Percentiles rank a stretch among this genome's conserved stretches.
Evolutionary conservation across 2,329 filamentous ascomycete genomes (phyloP).

Genomic region (Penicillium sp.): DNA sequence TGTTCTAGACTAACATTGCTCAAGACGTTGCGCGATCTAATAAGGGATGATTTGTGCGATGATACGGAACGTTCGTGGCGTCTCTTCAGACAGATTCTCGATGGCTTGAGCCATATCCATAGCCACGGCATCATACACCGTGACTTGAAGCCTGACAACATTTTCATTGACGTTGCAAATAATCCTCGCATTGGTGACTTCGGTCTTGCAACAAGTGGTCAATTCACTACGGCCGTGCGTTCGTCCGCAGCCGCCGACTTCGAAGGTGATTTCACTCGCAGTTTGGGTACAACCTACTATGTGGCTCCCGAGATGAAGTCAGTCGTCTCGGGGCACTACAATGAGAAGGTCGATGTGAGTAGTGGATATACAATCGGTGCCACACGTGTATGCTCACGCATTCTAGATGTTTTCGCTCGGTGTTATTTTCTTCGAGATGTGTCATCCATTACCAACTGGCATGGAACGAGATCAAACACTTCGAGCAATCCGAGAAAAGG

Average conservation of each 20-base stretch:
- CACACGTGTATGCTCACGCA: constrained; percentile 8
- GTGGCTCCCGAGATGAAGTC: constrained; percentile 89
- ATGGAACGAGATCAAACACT: constrained; percentile 67
- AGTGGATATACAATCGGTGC: background rate
- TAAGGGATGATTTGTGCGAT: constrained; percentile 70
- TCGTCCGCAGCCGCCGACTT: constrained; percentile 37
- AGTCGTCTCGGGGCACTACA: constrained; percentile 72
- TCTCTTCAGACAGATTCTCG: constrained; percentile 83
- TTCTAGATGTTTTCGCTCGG: constrained; percentile 85
- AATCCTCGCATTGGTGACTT: constrained; percentile 97
- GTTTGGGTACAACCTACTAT: constrained; percentile 78
- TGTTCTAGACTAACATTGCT: constrained; percentile 8
- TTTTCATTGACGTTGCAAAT: constrained; percentile 87
- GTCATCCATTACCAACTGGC: constrained; percentile 58
- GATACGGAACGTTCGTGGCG: constrained; percentile 81
- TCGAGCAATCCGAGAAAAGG: constrained; percentile 63
- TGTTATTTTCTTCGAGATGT: constrained; percentile 99
- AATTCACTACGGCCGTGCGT: constrained; percentile 48
- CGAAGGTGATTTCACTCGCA: constrained; percentile 48
- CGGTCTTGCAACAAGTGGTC: constrained; percentile 85
- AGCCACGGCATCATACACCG: constrained; percentile 88
- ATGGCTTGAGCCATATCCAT: constrained; percentile 88
- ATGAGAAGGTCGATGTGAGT: constrained; percentile 83
- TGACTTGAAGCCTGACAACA: constrained; percentile 94
- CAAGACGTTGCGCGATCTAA: constrained; percentile 81